Evolutionary conservation across 331 rosid species (phyloP), one percentile per base, ranked within the genome.

Genomic region (Cucumis variabilis): DNA sequence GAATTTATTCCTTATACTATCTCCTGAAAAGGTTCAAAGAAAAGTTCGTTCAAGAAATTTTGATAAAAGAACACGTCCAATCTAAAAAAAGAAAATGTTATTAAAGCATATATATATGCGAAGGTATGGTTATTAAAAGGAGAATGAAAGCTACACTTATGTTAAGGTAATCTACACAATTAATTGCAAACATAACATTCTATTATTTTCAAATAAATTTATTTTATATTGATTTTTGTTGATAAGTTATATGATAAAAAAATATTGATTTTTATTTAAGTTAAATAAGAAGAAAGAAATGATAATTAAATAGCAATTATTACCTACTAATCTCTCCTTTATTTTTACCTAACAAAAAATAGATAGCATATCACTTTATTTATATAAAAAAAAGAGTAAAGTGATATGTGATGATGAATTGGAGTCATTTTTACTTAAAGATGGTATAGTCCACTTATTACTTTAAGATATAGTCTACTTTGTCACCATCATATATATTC

Each of bases 401-500:
- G 27, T 70, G 46, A 27, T 33, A 33, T 27, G 53, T 73, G 78
- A 72, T 73, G 78, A 72, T 72, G 51, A 20, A 37, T 9, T 71
- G 77, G 77, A 71, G 46, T 71, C n/a, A 1, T 71, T 74, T 74
- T 41, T 37, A 74, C 80, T 21, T 74, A 20, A 68, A 68, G 67
- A 58, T 58, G 1, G 20, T 19, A 60, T 19, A 60, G 66, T 7
- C 24, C 67, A 62, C 67, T 62, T 62, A 62, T 62, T 19, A 62
- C 67, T 62, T 62, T 62, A 70, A 70, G 44, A 44, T 75, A 74
- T 74, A 21, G 30, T 21, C 79, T 73, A 73, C 77, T 74, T 41
- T 74, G 53, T 41, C 80, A 74, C 55, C 55, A 74, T 74, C 80
- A 41, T 5, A 41, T 41, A 21, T 12, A 74, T 41, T 74, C 27